These are phyloP conservation scores for Cairneyella variabilis DNA, from an alignment of 495 filamentous ascomycete genomes.

Conservation along the genomic window DNA sequence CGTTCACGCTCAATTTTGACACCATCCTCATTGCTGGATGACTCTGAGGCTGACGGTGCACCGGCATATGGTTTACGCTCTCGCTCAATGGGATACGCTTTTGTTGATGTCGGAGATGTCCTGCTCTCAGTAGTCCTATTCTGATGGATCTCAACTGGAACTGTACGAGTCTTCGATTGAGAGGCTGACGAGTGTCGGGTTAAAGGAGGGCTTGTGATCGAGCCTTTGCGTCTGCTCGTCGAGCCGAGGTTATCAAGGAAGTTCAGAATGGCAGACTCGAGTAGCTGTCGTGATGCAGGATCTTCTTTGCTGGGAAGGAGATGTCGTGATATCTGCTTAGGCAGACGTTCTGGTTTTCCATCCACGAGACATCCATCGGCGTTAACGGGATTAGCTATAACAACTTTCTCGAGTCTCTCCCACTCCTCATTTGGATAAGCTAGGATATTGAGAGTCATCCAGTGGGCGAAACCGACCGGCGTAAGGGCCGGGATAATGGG, in stretches of 20 bases:
- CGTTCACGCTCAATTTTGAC: slow-evolving; percentile 26
- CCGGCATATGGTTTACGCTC: slow-evolving; percentile 24
- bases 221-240: slow-evolving; percentile 13
- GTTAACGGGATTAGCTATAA: slow-evolving; percentile 70
- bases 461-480: slow-evolving; percentile 71
- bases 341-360: slow-evolving; percentile 69
- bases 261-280: slow-evolving; percentile 20
- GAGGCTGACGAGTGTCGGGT: slow-evolving; percentile 16
- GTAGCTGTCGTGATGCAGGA: slow-evolving; percentile 9
- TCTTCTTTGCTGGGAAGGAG: slow-evolving; percentile 53
- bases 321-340: slow-evolving; percentile 71
- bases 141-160: slow-evolving; percentile 25
- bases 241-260: slow-evolving; percentile 25
- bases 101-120: slow-evolving; percentile 18
- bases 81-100: slow-evolving; percentile 20
- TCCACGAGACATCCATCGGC: slow-evolving; percentile 50
- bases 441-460: slow-evolving; percentile 71
- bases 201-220: slow-evolving; percentile 16
- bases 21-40: slow-evolving; percentile 18
- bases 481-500: slow-evolving; percentile 77
- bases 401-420: slow-evolving; percentile 66
- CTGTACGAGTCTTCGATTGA: slow-evolving; percentile 8
- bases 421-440: slow-evolving; percentile 78
- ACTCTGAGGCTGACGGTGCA: slow-evolving; percentile 11
- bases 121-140: not conserved